These are phyloP conservation scores for Angomonas desouzai DNA, from an alignment of 208 protist genomes.

Conservation along the genomic window DNA sequence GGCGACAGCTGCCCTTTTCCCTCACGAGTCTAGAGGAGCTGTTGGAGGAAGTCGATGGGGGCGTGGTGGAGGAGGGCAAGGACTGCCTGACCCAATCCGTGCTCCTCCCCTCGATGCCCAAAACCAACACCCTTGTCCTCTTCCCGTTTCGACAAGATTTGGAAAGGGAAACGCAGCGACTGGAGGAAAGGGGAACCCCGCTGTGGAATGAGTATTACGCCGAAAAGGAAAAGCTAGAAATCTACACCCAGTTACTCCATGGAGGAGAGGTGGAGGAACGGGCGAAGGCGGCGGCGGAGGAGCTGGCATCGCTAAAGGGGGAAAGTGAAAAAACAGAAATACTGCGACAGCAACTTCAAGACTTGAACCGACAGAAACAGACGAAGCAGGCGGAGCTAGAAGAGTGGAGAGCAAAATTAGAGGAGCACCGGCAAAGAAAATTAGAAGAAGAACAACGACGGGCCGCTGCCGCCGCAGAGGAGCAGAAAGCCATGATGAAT, in stretches of 20 bases:
- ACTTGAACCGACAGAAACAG: not conserved
- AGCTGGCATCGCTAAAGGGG: not conserved
- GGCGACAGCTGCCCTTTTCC: not conserved
- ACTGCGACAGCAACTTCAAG: not conserved
- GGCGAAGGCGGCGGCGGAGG: conserved; percentile 10
- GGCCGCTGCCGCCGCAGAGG: not conserved
- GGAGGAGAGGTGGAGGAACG: conserved; percentile 32
- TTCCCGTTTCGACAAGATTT: not conserved
- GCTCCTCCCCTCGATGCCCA: not conserved
- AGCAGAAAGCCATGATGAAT: not conserved
- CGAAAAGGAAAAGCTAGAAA: conserved; percentile 33
- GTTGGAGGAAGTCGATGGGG: not conserved
- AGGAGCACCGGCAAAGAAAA: conserved; percentile 3
- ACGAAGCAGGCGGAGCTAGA: conserved; percentile 10
- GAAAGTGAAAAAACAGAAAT: not conserved
- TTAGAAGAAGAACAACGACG: not conserved
- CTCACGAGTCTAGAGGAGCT: not conserved
- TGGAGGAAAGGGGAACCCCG: not conserved
- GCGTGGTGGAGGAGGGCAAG: not conserved
- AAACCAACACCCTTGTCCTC: not conserved
- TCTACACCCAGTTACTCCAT: conserved; percentile 48
- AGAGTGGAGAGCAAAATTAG: conserved; percentile 12
- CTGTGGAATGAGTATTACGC: conserved; percentile 13
- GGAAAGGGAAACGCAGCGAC: not conserved
- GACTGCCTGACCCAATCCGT: not conserved